Base-by-base conservation (phyloP, 148 eudicot genomes). In the Arbutus unedo region DNA sequence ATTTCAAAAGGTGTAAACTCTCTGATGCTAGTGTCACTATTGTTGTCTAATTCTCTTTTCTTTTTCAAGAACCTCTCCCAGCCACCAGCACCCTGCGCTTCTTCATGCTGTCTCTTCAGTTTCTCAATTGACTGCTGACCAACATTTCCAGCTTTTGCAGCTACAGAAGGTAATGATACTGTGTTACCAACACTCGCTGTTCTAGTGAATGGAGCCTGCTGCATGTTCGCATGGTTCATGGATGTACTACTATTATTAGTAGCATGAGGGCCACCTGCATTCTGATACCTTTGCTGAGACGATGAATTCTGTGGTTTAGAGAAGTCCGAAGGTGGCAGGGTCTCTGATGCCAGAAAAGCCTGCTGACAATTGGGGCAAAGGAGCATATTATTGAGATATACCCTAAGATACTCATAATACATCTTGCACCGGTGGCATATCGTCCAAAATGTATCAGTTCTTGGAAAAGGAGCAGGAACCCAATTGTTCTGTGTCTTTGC, bases 361-460 rank as follows among this genome's bases (percentile, higher is more conserved):
- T 80, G 23, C 4, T 78, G 68, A 87, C 99, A 96, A 77, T 87
- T 86, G 49, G 95, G 96, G 81, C 99, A 96, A 54, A 80, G 87
- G 45, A 96, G 98, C 79, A 87, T 71, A 80, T 88, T 79, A 74
- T 91, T 92, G 48, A 91, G 90, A 87, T 87, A 96, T 48, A 79
- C 19, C 84, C 91, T 87, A n/a, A 91, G 86, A 83, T 91, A 94
- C 82, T 96, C 99, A 76, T 93, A 96, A 87, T 91, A 91, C 97
- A 96, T 92, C 85, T 84, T 91, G 87, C 99, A 96, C 38, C 86
- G 23, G 47, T 68, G 89, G 81, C 98, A 96, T 41, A 88, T 83
- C 2, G 99, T 96, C 99, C 99, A 96, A 77, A 96, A 94, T 18
- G 98, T 87, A 83, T 87, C 93, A 7, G 79, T 84, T 82, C 87